Evolutionary conservation across 768 basidiomycete genomes (phyloP).

Genomic region (Kockovaella imperatae): DNA sequence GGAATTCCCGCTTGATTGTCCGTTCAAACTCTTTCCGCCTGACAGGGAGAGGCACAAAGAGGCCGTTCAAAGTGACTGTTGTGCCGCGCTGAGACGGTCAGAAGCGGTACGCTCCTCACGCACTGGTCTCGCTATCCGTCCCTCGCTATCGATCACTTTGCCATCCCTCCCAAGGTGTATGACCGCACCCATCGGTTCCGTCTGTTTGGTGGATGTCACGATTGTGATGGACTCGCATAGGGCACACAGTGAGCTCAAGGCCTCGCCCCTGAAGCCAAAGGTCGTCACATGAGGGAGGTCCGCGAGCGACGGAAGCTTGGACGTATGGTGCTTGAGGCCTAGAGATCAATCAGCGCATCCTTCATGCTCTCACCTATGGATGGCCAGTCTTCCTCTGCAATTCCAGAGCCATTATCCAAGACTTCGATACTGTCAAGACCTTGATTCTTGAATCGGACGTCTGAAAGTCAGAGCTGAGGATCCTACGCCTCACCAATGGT

Average conservation of each 20-base stretch:
- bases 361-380: conserved; percentile 57
- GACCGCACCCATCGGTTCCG: conserved; percentile 68
- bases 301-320: conserved; percentile 69
- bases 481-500: conserved; percentile 58
- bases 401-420: conserved; percentile 84
- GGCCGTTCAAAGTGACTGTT: conserved; percentile 60
- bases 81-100: conserved; percentile 63
- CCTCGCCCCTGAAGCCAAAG: conserved; percentile 95
- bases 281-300: conserved; percentile 67
- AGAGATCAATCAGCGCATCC: neutral
- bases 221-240: conserved; percentile 63
- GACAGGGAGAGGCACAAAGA: conserved; percentile 80
- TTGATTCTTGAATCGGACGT: conserved; percentile 81
- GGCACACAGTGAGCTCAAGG: conserved; percentile 85
- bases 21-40: conserved; percentile 83
- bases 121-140: conserved; percentile 71
- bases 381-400: conserved; percentile 66
- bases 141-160: conserved; percentile 50
- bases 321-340: conserved; percentile 90
- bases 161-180: conserved; percentile 69
- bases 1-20: conserved; percentile 81
- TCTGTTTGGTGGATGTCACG: conserved; percentile 62
- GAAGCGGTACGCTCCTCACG: conserved; percentile 14
- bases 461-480: conserved; percentile 47
- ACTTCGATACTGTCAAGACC: conserved; percentile 78